Evolutionary conservation across 2,329 filamentous ascomycete genomes (phyloP), one percentile per base, ranked within the genome.

Genomic region (Lojkania enalia): DNA sequence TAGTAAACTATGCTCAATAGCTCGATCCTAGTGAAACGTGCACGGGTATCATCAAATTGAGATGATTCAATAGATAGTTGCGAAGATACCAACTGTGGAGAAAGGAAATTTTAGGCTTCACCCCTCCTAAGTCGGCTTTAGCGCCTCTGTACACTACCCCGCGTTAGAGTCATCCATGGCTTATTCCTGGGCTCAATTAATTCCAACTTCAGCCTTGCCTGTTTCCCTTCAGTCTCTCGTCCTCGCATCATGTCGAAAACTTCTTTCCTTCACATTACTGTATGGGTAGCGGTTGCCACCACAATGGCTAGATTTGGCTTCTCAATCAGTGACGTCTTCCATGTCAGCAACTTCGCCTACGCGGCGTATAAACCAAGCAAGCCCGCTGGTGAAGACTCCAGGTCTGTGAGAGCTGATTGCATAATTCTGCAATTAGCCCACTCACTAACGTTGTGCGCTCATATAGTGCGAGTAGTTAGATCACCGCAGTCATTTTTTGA

Each of bases 311-410:
- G 37, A 13, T 31, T 40, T 19, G 37, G 37, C 15, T 40, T 40
- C 25, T 39, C 35, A n/a, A 35, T 35, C 15, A 42, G 18, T 20
- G 41, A 44, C 18, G 33, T 44, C 20, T 5, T 38, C 2, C 5
- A 23, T 5, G 21, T 44, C 13, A 33, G 41, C 33, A 23, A 31
- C 21, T n/a, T 31, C 12, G 41, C 41, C 9, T 30, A 7, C 3
- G 33, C 11, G 16, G n/a, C 38, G 3, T 44, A 44, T 15, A 38
- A 23, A 2, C 38, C 41, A 3, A 31, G 21, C 35, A 44, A 44
- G 20, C 20, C 23, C 3, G 41, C 41, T n/a, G 41, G 41, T 5
- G 18, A 31, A 38, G 41, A 44, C 5, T 44, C 32, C 16, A 27
- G 19, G 21, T 37, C 41, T 9, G 35, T 44, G 6, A 15, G 33